Evolutionary conservation across 2,329 filamentous ascomycete species (phyloP), one percentile per base, ranked within the genome.

Genomic region (Sodiomyces alkalinus): DNA sequence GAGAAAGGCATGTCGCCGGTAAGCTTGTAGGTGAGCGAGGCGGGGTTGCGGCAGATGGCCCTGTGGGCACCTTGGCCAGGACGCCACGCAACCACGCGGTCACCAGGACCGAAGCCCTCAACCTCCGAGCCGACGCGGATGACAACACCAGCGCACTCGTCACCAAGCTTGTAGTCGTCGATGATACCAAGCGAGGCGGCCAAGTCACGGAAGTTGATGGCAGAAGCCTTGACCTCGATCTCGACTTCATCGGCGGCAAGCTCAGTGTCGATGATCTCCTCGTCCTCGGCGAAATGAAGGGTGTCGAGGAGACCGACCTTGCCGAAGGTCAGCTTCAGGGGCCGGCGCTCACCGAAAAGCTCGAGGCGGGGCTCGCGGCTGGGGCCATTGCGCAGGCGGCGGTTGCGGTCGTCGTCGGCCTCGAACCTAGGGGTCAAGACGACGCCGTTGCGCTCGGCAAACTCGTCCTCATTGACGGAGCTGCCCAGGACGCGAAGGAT

Each of bases 151-250:
- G 36, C 29, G n/a, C 30, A 38, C 32, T 56, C 54, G 12, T 41
- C 35, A 7, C 39, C 37, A 7, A 41, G 33, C 3, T 33, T 27
- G 28, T 32, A 27, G 26, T 44, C 41, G 4, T 42, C 37, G 13
- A 44, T 31, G 17, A 38, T 33, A 8, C 41, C 41, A 32, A 41
- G 37, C 7, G 48, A 42, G 8, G 44, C 41, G 10, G 53, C 39
- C n/a, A 55, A 38, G 34, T 58, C 56, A 7, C 37, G 32, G 32
- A 52, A 53, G 27, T 53, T 55, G 14, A 56, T 25, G 12, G 48
- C 47, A 4, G 38, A 37, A 2, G 49, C 47, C 28, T 40, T 39
- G 2, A 41, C 28, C 15, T 48, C 33, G 7, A 55, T 39, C 31
- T 55, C 47, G 11, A 55, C 31, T 7, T 46, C 37, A 16, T 41